These are phyloP conservation scores for Candida boidinii DNA, from an alignment of 805 yeast species.

Conservation along the genomic window DNA sequence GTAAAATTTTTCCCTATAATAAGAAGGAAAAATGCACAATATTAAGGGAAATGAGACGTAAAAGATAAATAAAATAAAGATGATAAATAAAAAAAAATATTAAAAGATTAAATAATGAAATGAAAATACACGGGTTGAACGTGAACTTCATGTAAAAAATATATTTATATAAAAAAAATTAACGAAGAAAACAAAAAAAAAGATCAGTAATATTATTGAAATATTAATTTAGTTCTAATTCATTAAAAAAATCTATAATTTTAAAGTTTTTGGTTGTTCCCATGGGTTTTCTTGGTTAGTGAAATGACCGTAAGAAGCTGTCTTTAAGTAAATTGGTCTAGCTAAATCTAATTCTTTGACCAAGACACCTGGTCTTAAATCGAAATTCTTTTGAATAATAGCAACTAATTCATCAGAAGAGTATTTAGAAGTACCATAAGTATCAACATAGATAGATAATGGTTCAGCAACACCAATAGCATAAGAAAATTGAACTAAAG, in stretches of 20 bases:
- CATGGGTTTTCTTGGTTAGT: constrained; percentile 98
- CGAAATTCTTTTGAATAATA: constrained; percentile 90
- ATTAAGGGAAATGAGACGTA: no score
- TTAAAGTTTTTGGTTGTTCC: constrained; percentile 91
- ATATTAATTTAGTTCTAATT: constrained; percentile 1
- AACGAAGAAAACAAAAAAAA: not conserved
- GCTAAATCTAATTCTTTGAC: constrained; percentile 96
- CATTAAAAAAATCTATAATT: constrained; percentile 32
- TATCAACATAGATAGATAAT: constrained; percentile 92
- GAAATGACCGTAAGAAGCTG: constrained; percentile 99
- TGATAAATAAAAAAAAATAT: no score
- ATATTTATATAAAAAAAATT: not conserved
- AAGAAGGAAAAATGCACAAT: no score
- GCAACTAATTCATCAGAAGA: constrained; percentile 84
- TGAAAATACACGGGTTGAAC: constrained; percentile 22
- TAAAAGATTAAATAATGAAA: no score
- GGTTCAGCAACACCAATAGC: constrained; percentile 99
- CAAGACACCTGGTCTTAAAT: constrained; percentile 98
- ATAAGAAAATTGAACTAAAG: constrained; percentile 95
- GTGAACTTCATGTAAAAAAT: constrained; percentile 7
- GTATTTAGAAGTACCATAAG: constrained; percentile 95
- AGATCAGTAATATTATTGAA: not conserved
- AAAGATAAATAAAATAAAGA: no score
- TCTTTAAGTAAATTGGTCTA: constrained; percentile 97
- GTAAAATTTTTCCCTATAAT: no score